Conservation (phyloP, 2,329 filamentous ascomycete species). For the Penicillium sp. region DNA sequence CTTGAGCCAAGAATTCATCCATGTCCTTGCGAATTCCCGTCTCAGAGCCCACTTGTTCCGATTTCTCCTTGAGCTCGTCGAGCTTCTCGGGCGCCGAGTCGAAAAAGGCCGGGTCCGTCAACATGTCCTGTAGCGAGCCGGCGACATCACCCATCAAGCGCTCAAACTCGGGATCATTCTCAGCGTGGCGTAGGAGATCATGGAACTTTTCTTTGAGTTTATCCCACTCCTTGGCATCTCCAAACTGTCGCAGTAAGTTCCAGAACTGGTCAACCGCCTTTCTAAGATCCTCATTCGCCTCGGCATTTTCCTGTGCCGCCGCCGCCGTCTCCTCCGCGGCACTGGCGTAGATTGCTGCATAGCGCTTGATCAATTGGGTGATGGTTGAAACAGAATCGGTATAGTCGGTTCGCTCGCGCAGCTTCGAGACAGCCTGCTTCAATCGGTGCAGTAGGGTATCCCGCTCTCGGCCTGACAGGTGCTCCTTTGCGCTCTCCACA, state of each 20-base stretch:
- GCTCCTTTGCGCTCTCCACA: constrained; percentile 70
- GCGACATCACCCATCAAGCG: constrained; percentile 72
- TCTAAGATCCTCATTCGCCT: constrained; percentile 73
- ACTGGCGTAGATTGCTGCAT: constrained; percentile 75
- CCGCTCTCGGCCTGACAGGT: constrained; percentile 71
- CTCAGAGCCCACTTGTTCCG: constrained; percentile 61
- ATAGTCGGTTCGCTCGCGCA: constrained; percentile 79
- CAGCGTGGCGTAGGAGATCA: constrained; percentile 70
- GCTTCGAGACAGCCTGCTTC: constrained; percentile 71
- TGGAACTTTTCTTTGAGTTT: constrained; percentile 69
- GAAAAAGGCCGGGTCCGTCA: constrained; percentile 85
- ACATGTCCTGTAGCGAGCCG: constrained; percentile 73
- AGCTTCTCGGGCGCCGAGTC: constrained; percentile 71
- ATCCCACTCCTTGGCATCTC: constrained; percentile 74
- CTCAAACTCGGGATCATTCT: constrained; percentile 81
- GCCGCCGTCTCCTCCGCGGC: constrained; percentile 68
- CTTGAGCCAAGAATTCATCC: constrained; percentile 69
- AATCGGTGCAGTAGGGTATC: constrained; percentile 73
- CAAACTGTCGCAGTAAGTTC: constrained; percentile 77
- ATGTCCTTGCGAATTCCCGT: constrained; percentile 72
- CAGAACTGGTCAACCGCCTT: constrained; percentile 78
- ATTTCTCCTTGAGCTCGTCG: constrained; percentile 59
- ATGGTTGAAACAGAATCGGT: constrained; percentile 81
- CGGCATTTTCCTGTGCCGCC: constrained; percentile 68
- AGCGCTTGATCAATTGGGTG: constrained; percentile 73